Conservation (phyloP, 768 basidiomycete genomes). For the Rhodotorula taiwanensis region DNA sequence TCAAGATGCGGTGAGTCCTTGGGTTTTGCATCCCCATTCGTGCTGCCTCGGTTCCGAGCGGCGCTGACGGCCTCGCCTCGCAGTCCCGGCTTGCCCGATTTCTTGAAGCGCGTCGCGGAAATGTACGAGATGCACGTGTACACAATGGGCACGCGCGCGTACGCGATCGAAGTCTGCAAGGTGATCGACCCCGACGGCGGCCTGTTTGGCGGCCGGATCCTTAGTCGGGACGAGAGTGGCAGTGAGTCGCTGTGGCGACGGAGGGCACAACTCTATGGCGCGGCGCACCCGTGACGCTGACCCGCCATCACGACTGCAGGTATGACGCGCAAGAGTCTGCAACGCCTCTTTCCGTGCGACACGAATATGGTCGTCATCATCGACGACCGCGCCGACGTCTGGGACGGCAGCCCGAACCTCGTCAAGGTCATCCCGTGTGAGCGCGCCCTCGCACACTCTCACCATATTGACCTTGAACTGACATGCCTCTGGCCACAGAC, state of each 20-base stretch:
- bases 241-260: constrained; percentile 52
- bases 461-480: neutral
- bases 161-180: constrained; percentile 89
- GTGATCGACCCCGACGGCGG: constrained; percentile 83
- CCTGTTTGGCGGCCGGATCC: constrained; percentile 76
- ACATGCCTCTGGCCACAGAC: constrained; percentile 51
- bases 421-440: constrained; percentile 93
- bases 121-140: constrained; percentile 99
- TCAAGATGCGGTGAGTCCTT: constrained; percentile 93
- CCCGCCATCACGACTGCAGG: constrained; percentile 49
- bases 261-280: neutral
- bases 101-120: constrained; percentile 61
- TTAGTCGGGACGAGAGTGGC: constrained; percentile 93
- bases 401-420: constrained; percentile 95
- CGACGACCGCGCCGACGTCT: constrained; percentile 95
- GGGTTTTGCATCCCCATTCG: too few relatives aligned
- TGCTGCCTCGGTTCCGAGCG: neutral
- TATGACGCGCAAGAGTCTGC: constrained; percentile 82
- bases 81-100: constrained; percentile 53
- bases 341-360: constrained; percentile 90
- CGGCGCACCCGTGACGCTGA: too few relatives aligned
- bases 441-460: constrained; percentile 34
- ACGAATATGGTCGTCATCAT: constrained; percentile 99
- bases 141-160: constrained; percentile 97
- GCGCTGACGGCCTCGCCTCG: neutral